Evolutionary conservation across 768 basidiomycete species (phyloP), one percentile per base, ranked within the genome.

Genomic region (Russula foetens): DNA sequence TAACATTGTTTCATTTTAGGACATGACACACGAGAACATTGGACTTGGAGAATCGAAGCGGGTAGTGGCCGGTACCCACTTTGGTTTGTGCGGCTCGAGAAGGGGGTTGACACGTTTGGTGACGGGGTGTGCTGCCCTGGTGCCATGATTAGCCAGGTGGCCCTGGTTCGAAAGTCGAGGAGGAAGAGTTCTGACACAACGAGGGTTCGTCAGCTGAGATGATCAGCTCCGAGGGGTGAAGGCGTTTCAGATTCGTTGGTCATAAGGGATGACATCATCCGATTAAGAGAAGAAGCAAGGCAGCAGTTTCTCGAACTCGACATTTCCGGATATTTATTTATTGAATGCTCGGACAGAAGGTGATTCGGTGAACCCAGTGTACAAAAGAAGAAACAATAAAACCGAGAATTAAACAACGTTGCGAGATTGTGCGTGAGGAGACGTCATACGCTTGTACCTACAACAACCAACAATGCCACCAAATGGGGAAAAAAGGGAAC

Each of bases 341-440:
- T 39, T 35, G 31, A 21, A 15, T 7, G 33, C 24, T 38, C 23
- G 7, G 35, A 19, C 3, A 28, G 7, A 26, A 53, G 17, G 9
- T 23, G 26, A 12, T n/a, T n/a, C 6, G 2, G 35, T 17, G 9
- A 52, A 21, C 26, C 14, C n/a, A 31, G 41, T 45, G 29, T 44
- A 51, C 57, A 58, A 48, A 39, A 60, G n/a, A 55, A 15, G 41
- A 50, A 50, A 38, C 46, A 47, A 46, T 46, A 60, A 38, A 26
- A 19, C 43, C 54, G 29, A 29, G 33, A 28, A 55, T 56, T 61
- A 56, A 56, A 50, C 19, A 51, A 26, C 23, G n/a, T 44, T 50
- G 41, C 24, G 19, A 49, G 9, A 15, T 54, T 29, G 14, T 48
- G 46, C 38, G 35, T 57, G 53, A 31, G 23, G 35, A 19, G 43